Percentiles rank a stretch among this genome's conserved stretches.
Evolutionary conservation across 2,329 filamentous ascomycete genomes (phyloP).

Genomic region (Aspergillus neoniger): DNA sequence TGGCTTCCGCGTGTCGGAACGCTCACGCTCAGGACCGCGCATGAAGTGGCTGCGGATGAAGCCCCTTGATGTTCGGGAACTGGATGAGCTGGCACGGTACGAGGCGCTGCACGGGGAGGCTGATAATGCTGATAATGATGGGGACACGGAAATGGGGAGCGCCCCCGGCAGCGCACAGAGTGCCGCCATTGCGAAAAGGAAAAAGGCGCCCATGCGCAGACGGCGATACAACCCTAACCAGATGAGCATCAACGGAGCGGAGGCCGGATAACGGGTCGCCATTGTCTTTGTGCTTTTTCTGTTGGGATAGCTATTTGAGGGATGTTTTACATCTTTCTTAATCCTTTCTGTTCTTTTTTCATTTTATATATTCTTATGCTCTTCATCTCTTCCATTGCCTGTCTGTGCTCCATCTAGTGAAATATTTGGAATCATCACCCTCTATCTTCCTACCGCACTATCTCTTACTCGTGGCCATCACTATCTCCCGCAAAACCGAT

Average conservation of each 20-base stretch:
- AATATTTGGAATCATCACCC: background rate
- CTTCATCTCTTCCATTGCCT: slow-evolving; percentile 5
- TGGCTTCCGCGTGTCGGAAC: slow-evolving; percentile 90
- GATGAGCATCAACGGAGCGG: slow-evolving; percentile 38
- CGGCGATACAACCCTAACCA: slow-evolving; percentile 38
- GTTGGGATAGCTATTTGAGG: slow-evolving; percentile 7
- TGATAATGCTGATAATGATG: slow-evolving; percentile 37
- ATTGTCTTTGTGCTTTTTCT: slow-evolving; percentile 15
- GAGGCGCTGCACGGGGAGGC: slow-evolving; percentile 37
- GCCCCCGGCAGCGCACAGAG: slow-evolving; percentile 34
- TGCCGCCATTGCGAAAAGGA: slow-evolving; percentile 43
- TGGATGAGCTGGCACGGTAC: slow-evolving; percentile 67
- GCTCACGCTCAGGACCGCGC: slow-evolving; percentile 82
- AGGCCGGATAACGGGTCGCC: slow-evolving; percentile 16
- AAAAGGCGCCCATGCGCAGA: slow-evolving; percentile 47
- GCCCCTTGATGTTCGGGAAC: slow-evolving; percentile 74
- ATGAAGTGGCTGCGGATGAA: slow-evolving; percentile 96
- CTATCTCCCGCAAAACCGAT: slow-evolving; percentile 7
- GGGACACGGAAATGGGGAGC: slow-evolving; percentile 41
- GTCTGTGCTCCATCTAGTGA: slow-evolving; percentile 4
- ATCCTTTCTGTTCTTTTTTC: slow-evolving; percentile 13
- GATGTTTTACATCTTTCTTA: slow-evolving; percentile 7
- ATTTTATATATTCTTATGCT: background rate
- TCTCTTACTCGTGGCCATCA: background rate
- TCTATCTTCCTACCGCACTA: background rate